phyloP scores from a whole-genome alignment of 345 rosid genomes.

The Eucalyptus polybractea region DNA sequence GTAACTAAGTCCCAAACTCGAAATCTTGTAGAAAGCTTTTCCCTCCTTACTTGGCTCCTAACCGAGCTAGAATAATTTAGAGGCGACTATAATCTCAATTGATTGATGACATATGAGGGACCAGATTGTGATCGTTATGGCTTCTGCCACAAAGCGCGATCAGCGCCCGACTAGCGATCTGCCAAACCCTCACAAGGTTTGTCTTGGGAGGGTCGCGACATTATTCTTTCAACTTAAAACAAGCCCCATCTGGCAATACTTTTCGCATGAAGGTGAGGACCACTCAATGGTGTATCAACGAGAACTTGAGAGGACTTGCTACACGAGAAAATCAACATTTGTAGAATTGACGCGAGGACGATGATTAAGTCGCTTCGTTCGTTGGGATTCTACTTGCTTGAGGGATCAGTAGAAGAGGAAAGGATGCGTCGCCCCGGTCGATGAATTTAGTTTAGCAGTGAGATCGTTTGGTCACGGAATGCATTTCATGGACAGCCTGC shows the following conservation, averaged over 20 bases:
- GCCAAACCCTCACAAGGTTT: not conserved
- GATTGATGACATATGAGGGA: not conserved
- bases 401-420: not conserved
- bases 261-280: not conserved
- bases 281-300: not conserved
- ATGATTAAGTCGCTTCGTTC: not conserved
- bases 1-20: rapidly evolving
- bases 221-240: not conserved
- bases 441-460: not conserved
- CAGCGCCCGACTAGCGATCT: too few relatives aligned
- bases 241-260: not conserved
- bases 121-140: rapidly evolving
- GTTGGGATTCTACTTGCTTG: not conserved
- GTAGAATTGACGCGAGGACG: not conserved
- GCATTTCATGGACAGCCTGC: not conserved
- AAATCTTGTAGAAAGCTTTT: not conserved
- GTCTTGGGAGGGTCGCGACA: not conserved
- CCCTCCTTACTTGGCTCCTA: not conserved
- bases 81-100: not conserved
- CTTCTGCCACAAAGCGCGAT: too few relatives aligned
- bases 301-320: not conserved
- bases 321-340: not conserved
- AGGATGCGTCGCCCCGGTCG: not conserved
- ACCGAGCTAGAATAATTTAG: not conserved
- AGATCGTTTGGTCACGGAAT: not conserved